Base-by-base conservation (phyloP, 2,329 filamentous ascomycete genomes). In the Colletotrichum agaves region DNA sequence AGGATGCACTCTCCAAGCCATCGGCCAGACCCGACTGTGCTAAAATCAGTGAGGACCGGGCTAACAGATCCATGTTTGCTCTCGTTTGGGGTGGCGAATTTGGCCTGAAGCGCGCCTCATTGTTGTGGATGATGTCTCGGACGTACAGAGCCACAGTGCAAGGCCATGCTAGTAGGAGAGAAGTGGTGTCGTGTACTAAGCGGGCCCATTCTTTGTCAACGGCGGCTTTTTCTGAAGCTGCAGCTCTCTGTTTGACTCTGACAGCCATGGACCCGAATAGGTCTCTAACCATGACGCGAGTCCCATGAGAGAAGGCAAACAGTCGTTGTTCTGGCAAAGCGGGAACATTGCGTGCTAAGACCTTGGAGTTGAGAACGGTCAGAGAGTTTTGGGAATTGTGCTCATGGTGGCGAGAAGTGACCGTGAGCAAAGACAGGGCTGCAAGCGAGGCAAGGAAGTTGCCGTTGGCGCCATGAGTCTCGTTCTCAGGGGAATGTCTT, bases 241-340 rank as follows among this genome's bases (percentile, higher is more conserved):
- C 72, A 0, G 89, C 87, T 70, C 94, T 87, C 72, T 94, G 92
- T 75, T 96, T 97, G 27, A 97, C 90, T 13, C 95, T 89, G 12
- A 98, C 95, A 0, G 95, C 94, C 88, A 98, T 93, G 66, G 90
- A 91, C 0, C 94, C 94, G 78, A 98, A 98, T 1, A 98, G 82
- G 76, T 97, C 90, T 63, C 90, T 88, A 5, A 97, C 91, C 0
- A 85, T 85, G 2, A 95, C 89, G 31, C 88, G 87, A 0, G 94
- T 97, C 4, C 95, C 95, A 79, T 93, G 88, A 19, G 81, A 77
- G 63, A 84, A 85, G 39, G 79, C 80, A 8, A 83, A 73, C 6
- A 93, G 73, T 53, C 84, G 82, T 50, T 92, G 86, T 55, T 89
- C 85, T 7, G 83, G 77, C 11, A 84, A 81, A 5, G 88, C 87